Base-by-base conservation (phyloP, 345 rosid genomes). In the Citrus glauca region DNA sequence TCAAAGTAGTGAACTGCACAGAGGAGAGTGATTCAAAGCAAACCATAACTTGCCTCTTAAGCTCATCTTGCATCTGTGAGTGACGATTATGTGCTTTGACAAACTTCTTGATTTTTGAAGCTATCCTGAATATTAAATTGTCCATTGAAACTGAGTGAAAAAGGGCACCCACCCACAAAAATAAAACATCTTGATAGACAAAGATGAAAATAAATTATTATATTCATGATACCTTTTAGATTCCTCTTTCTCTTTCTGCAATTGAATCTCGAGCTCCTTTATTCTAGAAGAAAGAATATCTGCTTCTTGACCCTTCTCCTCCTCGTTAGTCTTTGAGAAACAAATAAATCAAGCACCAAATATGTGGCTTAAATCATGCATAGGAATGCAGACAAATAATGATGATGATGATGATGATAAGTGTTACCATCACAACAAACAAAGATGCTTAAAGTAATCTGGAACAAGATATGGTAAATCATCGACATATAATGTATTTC, bases 31-130 rank as follows among this genome's bases (percentile, higher is more conserved):
- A 63, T 67, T 76, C 38, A 70, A 25, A 71, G 67, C 20, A 80
- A 53, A 68, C 28, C 74, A 72, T 63, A 37, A 63, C 80, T 72
- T 84, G 80, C 99, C 97, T 97, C 81, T 87, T 91, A 71, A 91
- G 78, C 76, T 97, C 98, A 50, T 90, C 92, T 85, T 91, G 97
- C 66, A 87, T 83, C 82, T 88, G 81, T 55, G 83, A 75, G 80
- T 77, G 81, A 40, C 84, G 93, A 72, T 87, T 90, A 84, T 94
- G 87, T 57, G 87, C 91, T 85, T 86, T 90, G 77, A 91, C 82
- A 75, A 92, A 91, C 84, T 90, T 97, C 87, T 90, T 93, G 75
- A 90, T 85, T 86, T 84, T 94, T 69, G 92, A 92, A 82, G 83
- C 81, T 74, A 85, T 85, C 91, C 99, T 97, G 89, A 66, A 86